These are phyloP conservation scores for Stagonosporopsis rhizophila DNA, from an alignment of 2,329 filamentous ascomycete genomes.

Conservation along the genomic window DNA sequence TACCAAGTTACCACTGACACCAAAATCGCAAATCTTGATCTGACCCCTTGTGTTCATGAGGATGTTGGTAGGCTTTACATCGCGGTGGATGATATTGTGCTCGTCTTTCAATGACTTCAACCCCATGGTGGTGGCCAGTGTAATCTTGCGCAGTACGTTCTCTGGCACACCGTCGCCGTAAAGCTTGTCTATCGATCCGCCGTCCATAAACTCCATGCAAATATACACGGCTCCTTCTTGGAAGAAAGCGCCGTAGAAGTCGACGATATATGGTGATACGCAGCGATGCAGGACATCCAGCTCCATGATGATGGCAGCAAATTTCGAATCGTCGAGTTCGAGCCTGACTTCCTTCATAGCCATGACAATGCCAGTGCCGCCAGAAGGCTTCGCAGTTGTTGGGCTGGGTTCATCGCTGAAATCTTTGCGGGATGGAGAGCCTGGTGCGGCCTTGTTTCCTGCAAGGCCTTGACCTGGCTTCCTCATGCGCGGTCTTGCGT, in stretches of 20 bases:
- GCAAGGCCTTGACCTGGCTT: slow-evolving; percentile 66
- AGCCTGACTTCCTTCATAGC: slow-evolving; percentile 99
- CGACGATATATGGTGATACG: slow-evolving; percentile 93
- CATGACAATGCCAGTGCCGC: slow-evolving; percentile 81
- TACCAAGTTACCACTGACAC: slow-evolving; percentile 93
- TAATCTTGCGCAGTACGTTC: slow-evolving; percentile 85
- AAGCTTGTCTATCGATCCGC: slow-evolving; percentile 94
- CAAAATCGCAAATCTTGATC: slow-evolving; percentile 98
- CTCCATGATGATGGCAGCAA: slow-evolving; percentile 96
- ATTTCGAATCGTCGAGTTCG: slow-evolving; percentile 95
- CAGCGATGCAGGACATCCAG: slow-evolving; percentile 95
- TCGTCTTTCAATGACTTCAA: slow-evolving; percentile 94
- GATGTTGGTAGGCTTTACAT: slow-evolving; percentile 99
- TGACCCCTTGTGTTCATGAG: slow-evolving; percentile 88
- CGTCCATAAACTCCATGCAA: slow-evolving; percentile 99
- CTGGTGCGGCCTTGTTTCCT: slow-evolving; percentile 60
- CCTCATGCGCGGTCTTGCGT: slow-evolving; percentile 73
- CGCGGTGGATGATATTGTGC: slow-evolving; percentile 98
- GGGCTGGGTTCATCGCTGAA: slow-evolving; percentile 47
- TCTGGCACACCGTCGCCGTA: slow-evolving; percentile 92
- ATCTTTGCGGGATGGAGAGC: slow-evolving; percentile 44
- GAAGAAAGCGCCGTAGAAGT: slow-evolving; percentile 99
- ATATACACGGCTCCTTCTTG: slow-evolving; percentile 99
- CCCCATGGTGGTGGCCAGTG: slow-evolving; percentile 86
- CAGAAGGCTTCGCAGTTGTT: slow-evolving; percentile 44